Evolutionary conservation across 1,284 basidiomycete genomes (phyloP).

Genomic region (Cryptococcus maquisensis): DNA sequence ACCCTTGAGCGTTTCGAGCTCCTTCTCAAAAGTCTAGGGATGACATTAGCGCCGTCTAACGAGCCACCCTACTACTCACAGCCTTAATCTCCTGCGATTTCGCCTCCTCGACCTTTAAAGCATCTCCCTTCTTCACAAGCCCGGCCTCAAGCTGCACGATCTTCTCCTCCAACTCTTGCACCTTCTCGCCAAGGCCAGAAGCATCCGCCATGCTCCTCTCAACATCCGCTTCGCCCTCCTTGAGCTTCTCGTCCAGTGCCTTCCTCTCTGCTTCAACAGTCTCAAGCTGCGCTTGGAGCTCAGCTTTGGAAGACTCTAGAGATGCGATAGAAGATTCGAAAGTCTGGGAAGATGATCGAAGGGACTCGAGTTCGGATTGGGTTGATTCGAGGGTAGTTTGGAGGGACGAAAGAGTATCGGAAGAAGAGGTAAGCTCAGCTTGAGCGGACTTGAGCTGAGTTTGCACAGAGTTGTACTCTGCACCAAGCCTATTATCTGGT

Average conservation of each 20-base stretch:
- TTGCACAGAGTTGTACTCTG: slow-evolving; percentile 16
- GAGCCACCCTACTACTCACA: slow-evolving; percentile 1
- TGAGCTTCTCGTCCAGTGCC: slow-evolving; percentile 20
- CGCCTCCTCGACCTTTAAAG: neutral
- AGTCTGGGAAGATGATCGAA: neutral
- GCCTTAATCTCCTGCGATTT: slow-evolving; percentile 5
- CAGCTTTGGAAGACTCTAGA: slow-evolving; percentile 1
- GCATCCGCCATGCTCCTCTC: slow-evolving; percentile 19
- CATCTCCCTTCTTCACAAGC: slow-evolving; percentile 12
- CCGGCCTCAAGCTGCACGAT: slow-evolving; percentile 17
- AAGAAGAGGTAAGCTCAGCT: slow-evolving; percentile 4
- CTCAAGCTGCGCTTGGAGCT: slow-evolving; percentile 11
- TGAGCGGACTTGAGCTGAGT: slow-evolving; percentile 10
- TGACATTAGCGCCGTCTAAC: neutral
- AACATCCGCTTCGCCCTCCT: slow-evolving; percentile 25
- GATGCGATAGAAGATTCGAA: neutral
- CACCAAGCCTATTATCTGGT: neutral
- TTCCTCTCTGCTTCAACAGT: slow-evolving; percentile 14
- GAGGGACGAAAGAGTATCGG: neutral
- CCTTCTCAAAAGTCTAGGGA: slow-evolving; percentile 11
- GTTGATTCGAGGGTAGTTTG: slow-evolving; percentile 1
- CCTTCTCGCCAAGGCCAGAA: slow-evolving; percentile 8
- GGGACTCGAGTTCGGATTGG: slow-evolving; percentile 2
- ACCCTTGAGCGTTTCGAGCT: slow-evolving; percentile 12
- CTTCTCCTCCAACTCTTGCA: slow-evolving; percentile 24